phyloP scores from a whole-genome alignment of 306 rosid species.

The Vigna nakashimae region DNA sequence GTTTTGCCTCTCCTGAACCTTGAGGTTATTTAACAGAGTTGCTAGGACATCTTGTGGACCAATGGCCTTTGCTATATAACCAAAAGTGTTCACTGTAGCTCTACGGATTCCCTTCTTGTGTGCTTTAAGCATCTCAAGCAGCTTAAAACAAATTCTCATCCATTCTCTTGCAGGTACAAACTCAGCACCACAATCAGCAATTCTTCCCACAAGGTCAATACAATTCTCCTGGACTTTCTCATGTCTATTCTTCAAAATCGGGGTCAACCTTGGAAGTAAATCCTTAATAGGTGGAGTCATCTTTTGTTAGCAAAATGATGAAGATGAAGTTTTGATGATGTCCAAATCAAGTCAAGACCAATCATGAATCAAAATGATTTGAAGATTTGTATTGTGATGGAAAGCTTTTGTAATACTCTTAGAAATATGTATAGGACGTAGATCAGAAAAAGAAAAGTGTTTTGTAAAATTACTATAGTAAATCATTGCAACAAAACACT shows the following conservation, averaged over 20 bases:
- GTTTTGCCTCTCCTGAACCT: constrained; percentile 96
- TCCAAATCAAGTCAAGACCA: no score
- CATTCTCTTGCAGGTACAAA: constrained; percentile 97
- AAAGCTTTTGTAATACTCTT: no score
- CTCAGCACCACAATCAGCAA: constrained; percentile 98
- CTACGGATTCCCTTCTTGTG: constrained; percentile 96
- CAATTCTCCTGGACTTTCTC: constrained; percentile 98
- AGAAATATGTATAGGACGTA: no score
- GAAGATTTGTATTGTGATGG: no score
- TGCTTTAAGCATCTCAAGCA: constrained; percentile 99
- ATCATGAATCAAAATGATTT: no score
- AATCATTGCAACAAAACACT: no score
- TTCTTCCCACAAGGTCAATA: constrained; percentile 92
- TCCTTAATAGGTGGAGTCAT: constrained; percentile 99
- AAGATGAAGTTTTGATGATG: no score
- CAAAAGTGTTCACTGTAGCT: constrained; percentile 90
- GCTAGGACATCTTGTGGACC: constrained; percentile 97
- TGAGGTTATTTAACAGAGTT: constrained; percentile 80
- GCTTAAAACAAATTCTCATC: constrained; percentile 98
- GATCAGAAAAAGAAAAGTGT: no score
- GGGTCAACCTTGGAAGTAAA: constrained; percentile 93
- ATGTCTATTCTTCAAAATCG: constrained; percentile 94
- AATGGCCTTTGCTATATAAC: constrained; percentile 91
- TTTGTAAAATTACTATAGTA: no score
- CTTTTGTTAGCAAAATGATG: no score